Base-by-base conservation (phyloP, 345 rosid genomes). In the Salix arbutifolia region DNA sequence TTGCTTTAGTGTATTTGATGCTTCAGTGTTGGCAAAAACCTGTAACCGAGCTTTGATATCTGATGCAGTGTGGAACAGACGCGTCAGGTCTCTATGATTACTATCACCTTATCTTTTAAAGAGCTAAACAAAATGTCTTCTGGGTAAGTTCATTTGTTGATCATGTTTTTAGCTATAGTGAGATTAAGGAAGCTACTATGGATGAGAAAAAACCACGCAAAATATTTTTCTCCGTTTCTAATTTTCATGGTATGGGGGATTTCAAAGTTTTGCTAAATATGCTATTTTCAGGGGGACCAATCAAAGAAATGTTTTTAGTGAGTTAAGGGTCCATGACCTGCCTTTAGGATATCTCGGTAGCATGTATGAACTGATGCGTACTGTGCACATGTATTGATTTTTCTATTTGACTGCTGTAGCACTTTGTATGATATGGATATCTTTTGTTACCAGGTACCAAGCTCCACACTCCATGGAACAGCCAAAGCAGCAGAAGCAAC, bases 1-100 rank as follows among this genome's bases (percentile, higher is more conserved):
- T 62, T 67, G 65, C 44, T 17, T 64, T 53, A 21, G 40, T 61
- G 40, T 73, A 67, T 0, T 21, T 28, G 19, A 37, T 52, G 60
- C 21, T 33, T 61, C 25, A 5, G n/a, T 50, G 23, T 25, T 37
- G 38, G 18, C 28, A 9, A 30, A 33, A 26, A 50, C 60, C 1
- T 37, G 44, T 66, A 37, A 64, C 35, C 82, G 58, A 26, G 53
- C 42, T 2, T 85, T 75, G 33, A 23, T n/a, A 1, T 85, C 19
- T 86, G 74, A 65, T 88, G 86, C 91, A 96, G 99, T 75, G 98
- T 96, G 86, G 96, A 96, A 86, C 87, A 88, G 91, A 91, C 94
- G 67, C 94, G 98, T 56, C 92, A 91, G 72, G 98, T 96, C 80
- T 96, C 97, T 58, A 88, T 93, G 98, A 91, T 96, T 76, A 89